Evolutionary conservation across 768 basidiomycete genomes (phyloP).

Genomic region (Tricholoma sp.): DNA sequence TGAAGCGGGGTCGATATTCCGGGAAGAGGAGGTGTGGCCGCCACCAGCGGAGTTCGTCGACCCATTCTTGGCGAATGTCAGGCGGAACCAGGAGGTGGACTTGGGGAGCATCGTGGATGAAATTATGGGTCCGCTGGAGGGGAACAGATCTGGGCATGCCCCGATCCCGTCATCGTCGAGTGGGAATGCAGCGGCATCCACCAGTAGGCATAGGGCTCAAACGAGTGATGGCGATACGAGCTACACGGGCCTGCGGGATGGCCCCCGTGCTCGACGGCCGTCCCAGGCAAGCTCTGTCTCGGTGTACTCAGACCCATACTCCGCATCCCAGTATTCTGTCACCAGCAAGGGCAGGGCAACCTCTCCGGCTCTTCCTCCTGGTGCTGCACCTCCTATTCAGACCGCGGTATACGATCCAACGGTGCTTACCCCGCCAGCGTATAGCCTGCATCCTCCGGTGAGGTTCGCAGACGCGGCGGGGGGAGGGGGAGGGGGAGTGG

Average conservation of each 20-base stretch:
- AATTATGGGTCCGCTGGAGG: conserved; percentile 37
- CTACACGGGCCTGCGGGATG: not conserved
- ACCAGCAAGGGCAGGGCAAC: not conserved
- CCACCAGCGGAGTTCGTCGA: conserved; percentile 34
- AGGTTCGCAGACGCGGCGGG: not conserved
- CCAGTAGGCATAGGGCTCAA: not conserved
- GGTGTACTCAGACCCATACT: not conserved
- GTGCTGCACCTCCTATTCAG: not conserved
- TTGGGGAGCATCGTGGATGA: conserved; percentile 40
- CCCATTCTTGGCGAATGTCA: conserved; percentile 24
- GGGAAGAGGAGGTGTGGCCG: conserved; percentile 42
- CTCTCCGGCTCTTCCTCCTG: not conserved
- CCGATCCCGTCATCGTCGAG: not conserved
- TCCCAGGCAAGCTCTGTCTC: not conserved
- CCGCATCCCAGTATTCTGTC: not conserved
- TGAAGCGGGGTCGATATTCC: conserved; percentile 42
- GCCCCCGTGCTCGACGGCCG: not conserved
- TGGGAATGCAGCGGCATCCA: not conserved
- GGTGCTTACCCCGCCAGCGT: not conserved
- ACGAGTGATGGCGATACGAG: not conserved
- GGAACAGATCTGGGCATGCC: not conserved
- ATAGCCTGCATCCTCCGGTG: not conserved
- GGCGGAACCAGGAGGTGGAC: conserved; percentile 28
- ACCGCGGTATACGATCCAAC: not conserved
- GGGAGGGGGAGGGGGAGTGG: no score